Percentiles rank a stretch among this genome's conserved stretches.
These are phyloP conservation scores for Cyclostephanos tholiformis DNA, from an alignment of 108 stramenopile species.

Conservation along the genomic window DNA sequence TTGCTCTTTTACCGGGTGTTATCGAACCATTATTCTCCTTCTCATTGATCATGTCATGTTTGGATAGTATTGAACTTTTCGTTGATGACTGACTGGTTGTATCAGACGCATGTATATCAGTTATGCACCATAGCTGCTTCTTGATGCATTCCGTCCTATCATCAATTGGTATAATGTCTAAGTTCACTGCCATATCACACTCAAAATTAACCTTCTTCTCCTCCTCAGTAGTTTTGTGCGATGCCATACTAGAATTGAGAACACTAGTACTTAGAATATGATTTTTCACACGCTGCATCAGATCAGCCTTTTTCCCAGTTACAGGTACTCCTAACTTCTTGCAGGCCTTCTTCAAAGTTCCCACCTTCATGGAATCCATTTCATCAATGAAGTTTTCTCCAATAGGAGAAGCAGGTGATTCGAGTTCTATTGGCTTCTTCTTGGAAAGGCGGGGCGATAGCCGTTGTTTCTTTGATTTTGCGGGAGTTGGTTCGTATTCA, in stretches of 20 bases:
- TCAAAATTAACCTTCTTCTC: constrained; percentile 37
- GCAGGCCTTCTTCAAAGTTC: constrained; percentile 29
- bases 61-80: constrained; percentile 7
- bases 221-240: background rate
- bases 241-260: background rate
- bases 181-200: constrained; percentile 1
- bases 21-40: background rate
- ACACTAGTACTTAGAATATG: constrained; percentile 3
- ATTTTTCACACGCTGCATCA: constrained; percentile 32
- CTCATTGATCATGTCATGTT: background rate
- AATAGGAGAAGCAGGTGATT: background rate
- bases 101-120: background rate
- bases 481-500: constrained; percentile 43
- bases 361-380: constrained; percentile 36
- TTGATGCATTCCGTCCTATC: constrained; percentile 16
- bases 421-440: background rate
- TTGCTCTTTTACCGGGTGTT: constrained; percentile 19
- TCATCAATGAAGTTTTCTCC: constrained; percentile 16
- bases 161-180: constrained; percentile 3
- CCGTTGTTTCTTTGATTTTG: constrained; percentile 24
- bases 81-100: background rate
- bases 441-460: constrained; percentile 2
- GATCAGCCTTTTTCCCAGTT: constrained; percentile 50
- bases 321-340: constrained; percentile 33
- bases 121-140: constrained; percentile 24